phyloP scores from a whole-genome alignment of 371 early-diverging fungal genomes.

The Apophysomyces sp. region DNA sequence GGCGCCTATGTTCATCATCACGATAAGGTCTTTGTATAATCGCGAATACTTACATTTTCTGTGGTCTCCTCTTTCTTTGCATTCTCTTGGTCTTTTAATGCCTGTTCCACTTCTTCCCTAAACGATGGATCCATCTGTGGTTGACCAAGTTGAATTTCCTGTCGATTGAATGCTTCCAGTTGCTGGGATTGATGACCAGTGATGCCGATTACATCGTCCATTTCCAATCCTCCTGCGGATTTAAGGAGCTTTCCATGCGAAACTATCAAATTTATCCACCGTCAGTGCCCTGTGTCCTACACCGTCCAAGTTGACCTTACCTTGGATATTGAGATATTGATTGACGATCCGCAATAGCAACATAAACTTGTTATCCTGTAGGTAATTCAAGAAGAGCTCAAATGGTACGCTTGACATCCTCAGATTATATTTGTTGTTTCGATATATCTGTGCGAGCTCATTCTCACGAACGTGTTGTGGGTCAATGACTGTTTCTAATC shows the following conservation, averaged over 20 bases:
- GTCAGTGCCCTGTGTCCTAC: not conserved
- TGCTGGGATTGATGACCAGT: constrained; percentile 76
- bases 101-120: constrained; percentile 42
- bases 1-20: not conserved
- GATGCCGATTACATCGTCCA: constrained; percentile 74
- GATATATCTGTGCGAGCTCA: constrained; percentile 77
- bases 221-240: constrained; percentile 31
- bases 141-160: constrained; percentile 37
- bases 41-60: not conserved
- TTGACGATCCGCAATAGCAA: constrained; percentile 93
- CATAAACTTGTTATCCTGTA: constrained; percentile 90
- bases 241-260: constrained; percentile 24
- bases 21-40: not conserved
- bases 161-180: constrained; percentile 79
- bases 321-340: constrained; percentile 90
- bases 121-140: constrained; percentile 36
- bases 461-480: constrained; percentile 82
- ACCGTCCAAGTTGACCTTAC: constrained; percentile 11
- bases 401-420: constrained; percentile 90
- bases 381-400: constrained; percentile 89
- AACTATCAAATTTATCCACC: too few species aligned
- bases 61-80: constrained; percentile 14
- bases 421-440: constrained; percentile 86
- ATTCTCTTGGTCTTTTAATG: constrained; percentile 30
- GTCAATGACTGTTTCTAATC: constrained; percentile 66